phyloP scores from a whole-genome alignment of 2,329 filamentous ascomycete genomes.

The Dendrostoma leiphaemia region DNA sequence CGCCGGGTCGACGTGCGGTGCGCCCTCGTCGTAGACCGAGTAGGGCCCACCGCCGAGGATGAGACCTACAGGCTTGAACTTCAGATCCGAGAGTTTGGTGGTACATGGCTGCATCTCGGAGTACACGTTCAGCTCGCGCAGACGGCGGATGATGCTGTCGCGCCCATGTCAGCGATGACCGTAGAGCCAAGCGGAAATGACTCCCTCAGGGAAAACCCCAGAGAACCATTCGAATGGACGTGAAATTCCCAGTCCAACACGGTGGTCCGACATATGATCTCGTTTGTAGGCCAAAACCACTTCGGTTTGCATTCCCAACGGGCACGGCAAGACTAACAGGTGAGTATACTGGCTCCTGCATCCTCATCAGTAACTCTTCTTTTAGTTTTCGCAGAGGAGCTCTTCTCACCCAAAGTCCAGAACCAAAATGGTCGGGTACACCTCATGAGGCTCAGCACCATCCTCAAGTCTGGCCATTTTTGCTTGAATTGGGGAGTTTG shows the following conservation, averaged over 20 bases:
- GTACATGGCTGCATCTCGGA: constrained; percentile 88
- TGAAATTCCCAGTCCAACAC: too few species aligned
- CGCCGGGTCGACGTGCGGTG: constrained; percentile 75
- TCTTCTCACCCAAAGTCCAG: constrained; percentile 68
- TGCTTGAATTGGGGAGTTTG: neutral
- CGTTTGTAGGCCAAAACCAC: too few species aligned
- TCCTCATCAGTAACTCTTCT: constrained; percentile 5
- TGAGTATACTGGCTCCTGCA: constrained; percentile 18
- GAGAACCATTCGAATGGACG: too few species aligned
- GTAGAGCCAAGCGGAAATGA: too few species aligned
- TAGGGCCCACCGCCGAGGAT: constrained; percentile 56
- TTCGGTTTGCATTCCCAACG: too few species aligned
- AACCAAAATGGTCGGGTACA: constrained; percentile 62
- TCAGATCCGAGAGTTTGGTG: constrained; percentile 72
- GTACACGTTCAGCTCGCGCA: constrained; percentile 79
- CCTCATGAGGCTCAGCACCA: constrained; percentile 25
- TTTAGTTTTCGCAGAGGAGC: constrained; percentile 46
- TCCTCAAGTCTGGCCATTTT: constrained; percentile 17
- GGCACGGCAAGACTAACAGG: constrained; percentile 12
- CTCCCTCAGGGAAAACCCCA: too few species aligned
- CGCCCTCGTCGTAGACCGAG: constrained; percentile 77
- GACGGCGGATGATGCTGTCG: constrained; percentile 61
- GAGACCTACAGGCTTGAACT: constrained; percentile 80
- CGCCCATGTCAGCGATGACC: neutral
- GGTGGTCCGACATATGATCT: too few species aligned